Percentiles rank a stretch among this genome's conserved stretches.
These are phyloP conservation scores for Trichoderma harzianum DNA, from an alignment of 2,329 filamentous ascomycete genomes.

Conservation along the genomic window DNA sequence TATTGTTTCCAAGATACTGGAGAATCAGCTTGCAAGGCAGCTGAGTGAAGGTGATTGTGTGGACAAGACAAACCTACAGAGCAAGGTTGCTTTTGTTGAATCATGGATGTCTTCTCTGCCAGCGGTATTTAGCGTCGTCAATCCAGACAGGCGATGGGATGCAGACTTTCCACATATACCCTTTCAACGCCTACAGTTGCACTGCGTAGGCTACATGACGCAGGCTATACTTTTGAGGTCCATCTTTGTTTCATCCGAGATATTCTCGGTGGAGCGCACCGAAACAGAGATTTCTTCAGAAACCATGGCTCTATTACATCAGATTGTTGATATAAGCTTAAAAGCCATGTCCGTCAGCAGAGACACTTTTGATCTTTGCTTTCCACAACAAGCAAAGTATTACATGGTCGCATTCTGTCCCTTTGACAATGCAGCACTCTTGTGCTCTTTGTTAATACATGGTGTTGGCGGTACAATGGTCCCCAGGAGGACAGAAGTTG, in stretches of 20 bases:
- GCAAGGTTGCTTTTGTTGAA: not conserved
- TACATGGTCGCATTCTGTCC: slow-evolving; percentile 7
- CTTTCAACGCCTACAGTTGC: slow-evolving; percentile 7
- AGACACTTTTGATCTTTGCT: slow-evolving; percentile 8
- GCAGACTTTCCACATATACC: not conserved
- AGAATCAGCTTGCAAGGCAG: slow-evolving; percentile 6
- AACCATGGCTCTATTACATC: not conserved
- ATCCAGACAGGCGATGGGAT: slow-evolving; percentile 1
- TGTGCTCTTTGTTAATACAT: slow-evolving; percentile 2
- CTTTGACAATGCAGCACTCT: slow-evolving; percentile 6
- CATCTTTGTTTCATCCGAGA: not conserved
- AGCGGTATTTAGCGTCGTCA: not conserved
- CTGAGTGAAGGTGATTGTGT: not conserved
- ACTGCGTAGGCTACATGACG: not conserved
- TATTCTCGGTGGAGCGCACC: not conserved
- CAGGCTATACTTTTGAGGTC: not conserved
- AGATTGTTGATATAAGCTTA: not conserved
- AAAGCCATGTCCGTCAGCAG: slow-evolving; percentile 10
- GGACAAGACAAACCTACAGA: not conserved
- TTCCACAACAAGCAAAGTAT: slow-evolving; percentile 6
- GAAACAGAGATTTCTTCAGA: not conserved
- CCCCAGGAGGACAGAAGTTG: not conserved
- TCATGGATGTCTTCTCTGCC: slow-evolving; percentile 7
- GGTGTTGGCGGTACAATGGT: not conserved
- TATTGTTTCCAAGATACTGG: not conserved